Percentiles rank a stretch among this genome's conserved stretches.
Conservation (phyloP, 257 asterid genomes). For the Jacaranda mimosifolia region DNA sequence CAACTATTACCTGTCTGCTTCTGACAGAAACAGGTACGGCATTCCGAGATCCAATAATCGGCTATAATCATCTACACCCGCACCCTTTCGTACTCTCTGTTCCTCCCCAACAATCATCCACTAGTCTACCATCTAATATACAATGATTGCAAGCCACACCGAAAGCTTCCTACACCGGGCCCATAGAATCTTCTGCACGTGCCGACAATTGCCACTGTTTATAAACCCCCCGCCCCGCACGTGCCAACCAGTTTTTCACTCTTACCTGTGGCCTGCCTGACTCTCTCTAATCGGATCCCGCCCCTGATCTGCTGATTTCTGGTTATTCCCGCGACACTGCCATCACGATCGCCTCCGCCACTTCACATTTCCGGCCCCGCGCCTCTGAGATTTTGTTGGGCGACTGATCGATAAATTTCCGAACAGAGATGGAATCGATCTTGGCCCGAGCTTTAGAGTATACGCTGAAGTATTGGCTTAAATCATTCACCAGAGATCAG, state of each 20-base stretch:
- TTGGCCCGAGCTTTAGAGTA: constrained; percentile 93
- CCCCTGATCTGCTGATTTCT: constrained; percentile 52
- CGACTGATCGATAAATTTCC: constrained; percentile 35
- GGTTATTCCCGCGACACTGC: constrained; percentile 32
- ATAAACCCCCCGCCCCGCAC: constrained; percentile 46
- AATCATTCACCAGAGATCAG: constrained; percentile 94
- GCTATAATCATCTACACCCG: constrained; percentile 36
- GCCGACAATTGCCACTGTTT: constrained; percentile 35
- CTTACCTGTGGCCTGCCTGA: constrained; percentile 34
- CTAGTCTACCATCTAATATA: not conserved
- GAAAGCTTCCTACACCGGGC: constrained; percentile 42
- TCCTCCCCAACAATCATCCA: constrained; percentile 2
- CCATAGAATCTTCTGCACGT: constrained; percentile 52
- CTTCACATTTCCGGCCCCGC: constrained; percentile 21
- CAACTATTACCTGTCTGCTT: constrained; percentile 35
- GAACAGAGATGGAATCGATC: constrained; percentile 78
- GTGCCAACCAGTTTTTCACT: constrained; percentile 46
- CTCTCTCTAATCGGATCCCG: constrained; percentile 38
- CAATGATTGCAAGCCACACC: constrained; percentile 41
- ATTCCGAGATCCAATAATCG: constrained; percentile 55
- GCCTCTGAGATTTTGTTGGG: not conserved
- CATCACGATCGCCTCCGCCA: constrained; percentile 26
- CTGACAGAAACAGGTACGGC: constrained; percentile 46
- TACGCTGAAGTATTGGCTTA: constrained; percentile 95
- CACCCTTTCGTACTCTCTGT: constrained; percentile 5